Conservation (phyloP, 78 protist genomes). For the Dictyostelium capitatum region DNA sequence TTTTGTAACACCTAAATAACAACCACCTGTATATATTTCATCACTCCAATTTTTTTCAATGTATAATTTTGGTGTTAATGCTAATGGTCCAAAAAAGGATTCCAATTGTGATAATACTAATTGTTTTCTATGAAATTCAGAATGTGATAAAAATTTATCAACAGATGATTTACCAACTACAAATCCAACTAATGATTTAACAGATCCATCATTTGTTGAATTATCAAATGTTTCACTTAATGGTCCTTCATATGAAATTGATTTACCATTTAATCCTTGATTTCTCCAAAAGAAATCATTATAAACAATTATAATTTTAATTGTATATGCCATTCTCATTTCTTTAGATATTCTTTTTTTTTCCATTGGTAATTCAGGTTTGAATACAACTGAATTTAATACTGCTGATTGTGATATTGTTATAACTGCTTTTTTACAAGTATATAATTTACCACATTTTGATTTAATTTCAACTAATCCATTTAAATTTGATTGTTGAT, state of each 20-base stretch:
- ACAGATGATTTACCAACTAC: constrained; percentile 16
- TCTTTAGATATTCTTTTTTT: background rate
- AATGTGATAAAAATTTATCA: background rate
- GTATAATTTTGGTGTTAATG: background rate
- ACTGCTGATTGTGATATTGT: background rate
- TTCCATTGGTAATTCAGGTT: background rate
- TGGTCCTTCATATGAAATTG: background rate
- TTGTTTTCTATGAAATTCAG: background rate
- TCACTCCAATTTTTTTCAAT: constrained; percentile 45
- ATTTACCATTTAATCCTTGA: constrained; percentile 38
- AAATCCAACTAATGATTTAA: constrained; percentile 49
- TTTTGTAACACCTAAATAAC: background rate
- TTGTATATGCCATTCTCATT: constrained; percentile 40
- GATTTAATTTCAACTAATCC: background rate
- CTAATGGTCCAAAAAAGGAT: constrained; percentile 6
- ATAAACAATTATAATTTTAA: constrained; percentile 43
- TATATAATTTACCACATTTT: background rate
- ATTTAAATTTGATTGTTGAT: background rate
- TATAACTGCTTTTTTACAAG: background rate
- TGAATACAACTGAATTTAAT: background rate
- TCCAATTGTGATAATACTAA: background rate
- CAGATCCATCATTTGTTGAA: background rate
- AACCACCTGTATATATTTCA: constrained; percentile 6
- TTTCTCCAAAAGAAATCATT: constrained; percentile 43
- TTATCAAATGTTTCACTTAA: constrained; percentile 1